Base-by-base conservation (phyloP, 192 early-diverging fungal genomes). In the Coemansia sp. region DNA sequence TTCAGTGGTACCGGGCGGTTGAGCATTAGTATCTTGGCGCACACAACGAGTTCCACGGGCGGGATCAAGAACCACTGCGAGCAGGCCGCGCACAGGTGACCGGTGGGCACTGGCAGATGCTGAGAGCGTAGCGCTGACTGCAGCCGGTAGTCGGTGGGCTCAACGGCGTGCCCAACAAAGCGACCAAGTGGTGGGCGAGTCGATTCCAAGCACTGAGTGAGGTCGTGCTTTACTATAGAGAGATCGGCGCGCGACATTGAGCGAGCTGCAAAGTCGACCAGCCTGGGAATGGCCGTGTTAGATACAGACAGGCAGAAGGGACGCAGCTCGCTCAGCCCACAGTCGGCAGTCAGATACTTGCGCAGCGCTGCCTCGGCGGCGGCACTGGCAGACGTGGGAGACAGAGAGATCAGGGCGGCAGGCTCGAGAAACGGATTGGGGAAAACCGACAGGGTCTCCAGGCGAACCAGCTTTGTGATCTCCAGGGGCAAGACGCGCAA, bases 231-330 rank as follows among this genome's bases (percentile, higher is more conserved):
- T n/a, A 76, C 58, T 34, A 47, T 37, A 6, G 56, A 23, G 8
- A 72, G 67, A 56, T 72, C 41, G 2, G 41, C 37, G 28, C 68
- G 73, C 25, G 67, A 39, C 42, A 76, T 59, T n/a, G 39, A 35
- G 48, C 80, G 80, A 8, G 80, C 80, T 3, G 75, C 75, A 37
- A 77, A 61, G 38, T 83, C 80, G 42, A 66, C 62, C 28, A 83
- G 75, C 3, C 71, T 62, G 8, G 80, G 80, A 21, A 77, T 53
- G 31, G 75, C 72, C 20, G 37, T 38, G 39, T 56, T 28, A 1
- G 41, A 23, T 14, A 69, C 13, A 20, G 12, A n/a, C 16, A 73
- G 33, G 13, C 16, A 8, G 41, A 72, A 68, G 63, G 69, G 70
- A 43, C 64, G 52, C 50, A 68, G 42, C 25, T 59, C 36, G 2